Percentiles rank a stretch among this genome's conserved stretches.
Conservation (phyloP, 2,329 filamentous ascomycete species). For the Metarhizium guizhouense region DNA sequence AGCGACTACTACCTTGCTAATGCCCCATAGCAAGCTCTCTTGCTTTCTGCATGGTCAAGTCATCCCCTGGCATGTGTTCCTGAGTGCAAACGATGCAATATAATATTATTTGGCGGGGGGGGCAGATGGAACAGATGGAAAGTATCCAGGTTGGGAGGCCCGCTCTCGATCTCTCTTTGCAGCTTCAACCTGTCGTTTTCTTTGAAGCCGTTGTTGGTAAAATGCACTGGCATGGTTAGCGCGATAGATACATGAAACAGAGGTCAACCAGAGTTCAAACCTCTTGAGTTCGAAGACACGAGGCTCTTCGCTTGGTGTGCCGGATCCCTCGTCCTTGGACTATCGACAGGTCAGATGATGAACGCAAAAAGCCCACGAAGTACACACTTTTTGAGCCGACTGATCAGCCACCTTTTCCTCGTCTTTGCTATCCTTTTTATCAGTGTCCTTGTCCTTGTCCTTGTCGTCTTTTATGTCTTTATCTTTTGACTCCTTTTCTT, state of each 20-base stretch:
- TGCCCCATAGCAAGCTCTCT: not conserved
- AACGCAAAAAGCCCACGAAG: not conserved
- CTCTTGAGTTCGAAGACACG: slow-evolving; percentile 78
- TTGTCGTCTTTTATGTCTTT: slow-evolving; percentile 32
- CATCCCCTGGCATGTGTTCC: not conserved
- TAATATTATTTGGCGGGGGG: slow-evolving; percentile 26
- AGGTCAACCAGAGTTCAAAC: slow-evolving; percentile 33
- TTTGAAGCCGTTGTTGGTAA: slow-evolving; percentile 75
- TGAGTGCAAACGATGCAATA: not conserved
- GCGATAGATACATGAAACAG: not conserved
- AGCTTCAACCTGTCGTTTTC: slow-evolving; percentile 41
- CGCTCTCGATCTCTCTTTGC: slow-evolving; percentile 77
- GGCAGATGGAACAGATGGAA: slow-evolving; percentile 74
- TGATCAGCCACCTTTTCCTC: slow-evolving; percentile 18
- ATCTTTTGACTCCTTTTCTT: slow-evolving; percentile 56
- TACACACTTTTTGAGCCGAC: slow-evolving; percentile 6
- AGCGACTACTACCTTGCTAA: not conserved
- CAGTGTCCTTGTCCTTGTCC: slow-evolving; percentile 21
- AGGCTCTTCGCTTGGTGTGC: slow-evolving; percentile 52
- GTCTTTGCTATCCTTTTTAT: slow-evolving; percentile 16
- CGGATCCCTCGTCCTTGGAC: slow-evolving; percentile 13
- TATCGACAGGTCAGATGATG: not conserved
- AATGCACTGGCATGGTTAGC: slow-evolving; percentile 51
- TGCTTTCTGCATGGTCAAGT: not conserved
- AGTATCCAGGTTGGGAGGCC: slow-evolving; percentile 66